Base-by-base conservation (phyloP, 805 yeast genomes). In the Kuraishia cidri region DNA sequence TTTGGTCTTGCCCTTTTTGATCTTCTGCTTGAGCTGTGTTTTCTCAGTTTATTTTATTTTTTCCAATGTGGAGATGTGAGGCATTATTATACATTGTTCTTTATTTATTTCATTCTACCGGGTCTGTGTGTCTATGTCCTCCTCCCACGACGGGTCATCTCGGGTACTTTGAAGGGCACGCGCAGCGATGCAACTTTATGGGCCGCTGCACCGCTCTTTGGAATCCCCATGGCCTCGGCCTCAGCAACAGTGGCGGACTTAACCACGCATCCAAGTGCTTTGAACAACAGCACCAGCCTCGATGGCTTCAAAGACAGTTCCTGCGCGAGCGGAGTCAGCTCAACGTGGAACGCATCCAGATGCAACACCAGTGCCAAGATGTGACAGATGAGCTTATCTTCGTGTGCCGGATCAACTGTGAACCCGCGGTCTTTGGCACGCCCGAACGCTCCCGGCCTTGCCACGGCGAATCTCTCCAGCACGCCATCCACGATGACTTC, bases 161-260 rank as follows among this genome's bases (percentile, higher is more conserved):
- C 90, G 6, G 98, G 98, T 32, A 85, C 64, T 52, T 75, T 79
- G 60, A 92, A 82, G 25, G 98, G 98, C 21, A 87, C 95, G 53
- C 72, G 78, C 56, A 92, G 69, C 12, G 73, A 58, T 3, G 97
- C 97, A 43, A 90, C 65, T 56, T 86, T 85, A 58, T 81, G 79
- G 24, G 75, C 66, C 7, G 73, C 54, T 10, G 58, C 54, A 25
- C 51, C 35, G 33, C 68, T 56, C 55, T 72, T 79, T 31, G 81
- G 72, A 37, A 81, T 66, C 20, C 80, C 81, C 42, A 76, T 69
- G 3, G 80, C 80, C 46, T 79, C 86, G 24, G 85, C 85, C 57
- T 79, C 81, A n/a, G 78, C 69, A 23, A 66, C 73, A 13, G 87
- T 71, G 22, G 85, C 77, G 33, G 75, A 68, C 57, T 82, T 84